A percentile compares a stretch with the other conserved stretches of the same genome.
Conservation (phyloP, 106 monocot species). For the Xerophyta viscosa region DNA sequence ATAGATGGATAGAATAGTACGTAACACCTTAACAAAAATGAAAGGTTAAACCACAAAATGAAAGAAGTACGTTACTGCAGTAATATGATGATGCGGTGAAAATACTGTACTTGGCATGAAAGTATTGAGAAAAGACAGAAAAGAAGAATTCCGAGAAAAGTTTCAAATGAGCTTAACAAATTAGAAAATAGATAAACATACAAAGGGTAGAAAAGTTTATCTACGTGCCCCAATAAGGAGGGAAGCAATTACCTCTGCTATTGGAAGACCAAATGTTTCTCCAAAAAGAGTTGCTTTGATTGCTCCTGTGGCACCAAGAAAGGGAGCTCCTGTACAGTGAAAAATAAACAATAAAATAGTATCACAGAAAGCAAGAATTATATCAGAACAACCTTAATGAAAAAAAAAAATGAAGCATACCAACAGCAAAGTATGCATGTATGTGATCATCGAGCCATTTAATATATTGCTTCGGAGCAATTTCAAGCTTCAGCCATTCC, state of each 20-base stretch:
- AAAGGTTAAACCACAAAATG: too few species aligned
- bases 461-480: conserved; percentile 87
- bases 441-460: conserved; percentile 98
- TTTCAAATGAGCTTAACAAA: too few species aligned
- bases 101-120: too few species aligned
- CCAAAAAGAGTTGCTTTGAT: conserved; percentile 77
- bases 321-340: conserved; percentile 65
- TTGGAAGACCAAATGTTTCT: conserved; percentile 89
- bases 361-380: conserved; percentile 2
- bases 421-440: conserved; percentile 99
- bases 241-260: conserved; percentile 66
- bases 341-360: neutral
- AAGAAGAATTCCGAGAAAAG: neutral
- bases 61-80: too few species aligned
- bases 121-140: too few species aligned
- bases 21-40: too few species aligned
- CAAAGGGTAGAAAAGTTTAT: too few species aligned
- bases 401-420: conserved; percentile 19
- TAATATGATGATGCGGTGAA: too few species aligned
- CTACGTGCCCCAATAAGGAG: neutral
- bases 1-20: too few species aligned
- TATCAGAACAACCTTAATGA: conserved; percentile 1
- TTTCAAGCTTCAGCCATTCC: conserved; percentile 97
- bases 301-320: conserved; percentile 82
- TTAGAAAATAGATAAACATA: too few species aligned